Evolutionary conservation across 1,139 yeast species (phyloP), one percentile per base, ranked within the genome.

Genomic region (Candida tetrigidarum): DNA sequence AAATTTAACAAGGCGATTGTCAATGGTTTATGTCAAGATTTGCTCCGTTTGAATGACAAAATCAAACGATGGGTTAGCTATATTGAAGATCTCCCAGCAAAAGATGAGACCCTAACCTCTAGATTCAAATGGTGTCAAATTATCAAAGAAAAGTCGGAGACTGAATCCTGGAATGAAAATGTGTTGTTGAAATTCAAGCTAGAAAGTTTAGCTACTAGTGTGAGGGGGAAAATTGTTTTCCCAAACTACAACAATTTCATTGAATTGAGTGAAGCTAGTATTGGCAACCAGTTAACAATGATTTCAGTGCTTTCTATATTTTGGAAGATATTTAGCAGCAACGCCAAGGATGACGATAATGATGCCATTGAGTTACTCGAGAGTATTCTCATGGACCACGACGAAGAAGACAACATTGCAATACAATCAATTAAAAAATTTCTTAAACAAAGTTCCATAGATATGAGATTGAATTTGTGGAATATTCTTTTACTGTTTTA

Each of bases 401-500:
- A 43, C 40, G 49, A 35, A 29, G 27, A 12, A 7, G 40, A 43
- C 4, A 50, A 56, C 27, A 63, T 63, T 7, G 70, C 72, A 0
- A 56, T 70, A 9, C 23, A 43, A 2, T 81, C 90, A 3, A 82
- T 89, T 59, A 70, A 74, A 20, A 62, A 67, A 14, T 90, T 90
- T 55, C 69, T 93, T 16, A 67, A 69, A 2, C 69, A 70, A 11
- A 83, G 96, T 0, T 80, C 93, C 0, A 70, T 86, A 16, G 85
- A 83, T 30, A 76, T 91, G 63, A 81, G 79, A 45, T 67, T 90
- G 30, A 83, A 83, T 46, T 67, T 93, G 3, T 92, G 98, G 97
- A 80, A 81, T 38, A 74, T 88, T 19, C 67, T 93, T 14, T 74
- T 89, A 35, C 81, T 79, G 50, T 80, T 80, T 45, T 90, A 88